Base-by-base conservation (phyloP, 257 asterid species). In the Avicennia marina region DNA sequence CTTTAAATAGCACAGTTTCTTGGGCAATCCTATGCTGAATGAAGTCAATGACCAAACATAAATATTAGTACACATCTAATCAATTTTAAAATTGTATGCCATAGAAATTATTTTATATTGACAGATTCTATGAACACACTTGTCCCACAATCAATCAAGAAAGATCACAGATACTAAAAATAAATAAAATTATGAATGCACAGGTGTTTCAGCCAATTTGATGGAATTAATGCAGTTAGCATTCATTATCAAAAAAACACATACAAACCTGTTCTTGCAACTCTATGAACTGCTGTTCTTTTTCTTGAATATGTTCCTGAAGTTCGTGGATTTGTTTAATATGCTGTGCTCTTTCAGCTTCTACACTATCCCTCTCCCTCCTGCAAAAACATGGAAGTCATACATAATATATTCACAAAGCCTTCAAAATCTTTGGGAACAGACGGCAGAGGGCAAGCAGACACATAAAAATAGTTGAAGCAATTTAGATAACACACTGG, bases 291-390 rank as follows among this genome's bases (percentile, higher is more conserved):
- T 78, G 95, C 11, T 73, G 79, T 60, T 87, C 95, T 69, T 87
- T 84, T 46, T 87, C 96, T 73, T 85, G 89, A 58, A 77, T 60
- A 74, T 80, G 95, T 55, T 87, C 96, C 77, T 82, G 96, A 52
- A 87, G 82, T 27, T 87, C 96, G 58, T 80, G 93, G 48, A 85
- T 80, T 80, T 87, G 95, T 55, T 83, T 80, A 47, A 85, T 83
- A 67, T 78, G 87, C 65, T 85, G 87, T 26, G 72, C 75, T 69
- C 95, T 78, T 82, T 87, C 96, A 38, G 86, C 95, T 67, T 85
- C 95, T 38, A 81, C 56, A 63, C 64, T 82, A 60, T 84, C 93
- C 58, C 87, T 70, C 73, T 85, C 95, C 77, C 83, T 85, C 84
- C 96, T 87, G 72, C 44, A 71, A 47, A 50, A 49, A 19, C 19